These are phyloP conservation scores for Heliosperma pusillum DNA, from an alignment of 148 eudicot species.

Conservation along the genomic window DNA sequence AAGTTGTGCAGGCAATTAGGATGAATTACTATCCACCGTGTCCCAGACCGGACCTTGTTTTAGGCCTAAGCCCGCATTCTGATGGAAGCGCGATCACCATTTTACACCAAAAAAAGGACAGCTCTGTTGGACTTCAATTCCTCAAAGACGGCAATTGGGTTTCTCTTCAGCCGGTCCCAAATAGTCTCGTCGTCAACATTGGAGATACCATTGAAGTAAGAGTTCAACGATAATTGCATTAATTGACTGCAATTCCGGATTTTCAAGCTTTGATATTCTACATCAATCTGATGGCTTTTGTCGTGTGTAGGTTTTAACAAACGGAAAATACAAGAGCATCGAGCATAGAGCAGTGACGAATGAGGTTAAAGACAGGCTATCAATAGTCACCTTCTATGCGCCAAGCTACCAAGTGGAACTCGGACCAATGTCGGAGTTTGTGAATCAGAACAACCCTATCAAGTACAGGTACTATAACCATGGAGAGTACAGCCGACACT, in stretches of 20 bases:
- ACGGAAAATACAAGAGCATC: slow-evolving; percentile 89
- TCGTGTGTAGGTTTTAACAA: slow-evolving; percentile 60
- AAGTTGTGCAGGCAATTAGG: slow-evolving; percentile 75
- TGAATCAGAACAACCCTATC: slow-evolving; percentile 49
- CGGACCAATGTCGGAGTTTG: slow-evolving; percentile 67
- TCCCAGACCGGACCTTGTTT: slow-evolving; percentile 84
- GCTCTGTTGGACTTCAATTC: slow-evolving; percentile 71
- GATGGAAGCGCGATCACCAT: slow-evolving; percentile 98
- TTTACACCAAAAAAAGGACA: slow-evolving; percentile 67
- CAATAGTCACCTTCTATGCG: slow-evolving; percentile 93
- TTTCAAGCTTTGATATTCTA: too few relatives aligned
- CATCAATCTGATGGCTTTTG: not conserved
- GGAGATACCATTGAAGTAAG: slow-evolving; percentile 90
- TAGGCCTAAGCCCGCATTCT: slow-evolving; percentile 94
- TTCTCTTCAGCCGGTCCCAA: slow-evolving; percentile 57
- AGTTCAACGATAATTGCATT: not conserved
- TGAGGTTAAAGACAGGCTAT: slow-evolving; percentile 69
- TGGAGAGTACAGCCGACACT: slow-evolving; percentile 89
- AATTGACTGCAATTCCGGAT: too few relatives aligned
- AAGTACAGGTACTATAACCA: slow-evolving; percentile 75
- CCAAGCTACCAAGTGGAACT: slow-evolving; percentile 88
- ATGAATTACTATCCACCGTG: slow-evolving; percentile 97
- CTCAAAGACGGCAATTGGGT: slow-evolving; percentile 74
- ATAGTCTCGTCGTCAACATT: slow-evolving; percentile 80
- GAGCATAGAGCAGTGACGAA: slow-evolving; percentile 88